These are phyloP conservation scores for Erodium maritimum DNA, from an alignment of 345 rosid species.

Conservation along the genomic window DNA sequence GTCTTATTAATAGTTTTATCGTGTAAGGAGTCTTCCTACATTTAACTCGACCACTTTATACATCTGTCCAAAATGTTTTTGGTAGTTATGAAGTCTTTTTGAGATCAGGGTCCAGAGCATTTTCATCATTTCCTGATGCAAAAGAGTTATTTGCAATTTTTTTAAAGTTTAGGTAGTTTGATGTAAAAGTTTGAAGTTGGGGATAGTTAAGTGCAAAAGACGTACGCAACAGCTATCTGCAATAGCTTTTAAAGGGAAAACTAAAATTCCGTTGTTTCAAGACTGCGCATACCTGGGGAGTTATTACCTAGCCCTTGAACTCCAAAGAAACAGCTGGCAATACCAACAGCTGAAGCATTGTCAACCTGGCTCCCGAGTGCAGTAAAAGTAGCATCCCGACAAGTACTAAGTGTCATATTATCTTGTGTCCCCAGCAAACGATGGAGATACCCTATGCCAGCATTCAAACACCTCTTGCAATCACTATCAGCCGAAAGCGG, in stretches of 20 bases:
- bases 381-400: constrained; percentile 82
- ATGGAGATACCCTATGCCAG: constrained; percentile 62
- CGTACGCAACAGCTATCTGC: no score
- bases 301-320: constrained; percentile 53
- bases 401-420: constrained; percentile 63
- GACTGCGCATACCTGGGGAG: constrained; percentile 31
- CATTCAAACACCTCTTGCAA: constrained; percentile 70
- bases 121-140: no score
- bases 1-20: no score
- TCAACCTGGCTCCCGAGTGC: constrained; percentile 70
- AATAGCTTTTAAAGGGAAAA: not conserved
- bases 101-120: no score
- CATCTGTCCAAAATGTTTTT: no score
- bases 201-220: no score
- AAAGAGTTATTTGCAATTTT: no score
- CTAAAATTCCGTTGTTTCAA: not conserved
- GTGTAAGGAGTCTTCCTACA: no score
- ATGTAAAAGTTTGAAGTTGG: no score
- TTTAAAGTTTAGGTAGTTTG: no score
- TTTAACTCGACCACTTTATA: no score
- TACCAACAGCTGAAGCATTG: constrained; percentile 36
- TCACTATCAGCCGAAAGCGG: constrained; percentile 39
- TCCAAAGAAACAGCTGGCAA: constrained; percentile 81
- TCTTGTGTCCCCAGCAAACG: constrained; percentile 42
- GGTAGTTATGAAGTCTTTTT: no score